A percentile compares a stretch with the other conserved stretches of the same genome.
Conservation (phyloP, 345 rosid genomes). For the Melaleuca quinquenervia region DNA sequence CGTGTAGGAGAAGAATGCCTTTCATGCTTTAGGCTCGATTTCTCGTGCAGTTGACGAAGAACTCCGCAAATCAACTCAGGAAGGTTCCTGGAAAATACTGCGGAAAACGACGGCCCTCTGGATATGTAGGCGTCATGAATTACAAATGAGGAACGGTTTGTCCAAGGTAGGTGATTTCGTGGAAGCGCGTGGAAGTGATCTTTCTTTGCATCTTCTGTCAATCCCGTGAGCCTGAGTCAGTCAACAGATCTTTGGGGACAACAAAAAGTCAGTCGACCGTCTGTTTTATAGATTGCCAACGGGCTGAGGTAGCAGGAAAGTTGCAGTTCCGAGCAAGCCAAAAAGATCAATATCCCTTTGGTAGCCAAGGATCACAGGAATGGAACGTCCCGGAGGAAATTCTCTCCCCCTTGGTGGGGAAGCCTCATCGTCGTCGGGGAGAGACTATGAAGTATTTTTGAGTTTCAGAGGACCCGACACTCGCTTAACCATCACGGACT, state of each 20-base stretch:
- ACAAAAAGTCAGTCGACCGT: background rate
- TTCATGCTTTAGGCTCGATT: background rate
- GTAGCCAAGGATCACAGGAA: background rate
- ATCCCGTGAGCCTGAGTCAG: background rate
- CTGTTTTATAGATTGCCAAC: background rate
- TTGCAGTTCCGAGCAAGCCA: background rate
- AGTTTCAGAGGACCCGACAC: background rate
- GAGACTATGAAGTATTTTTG: background rate
- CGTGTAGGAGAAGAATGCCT: no score
- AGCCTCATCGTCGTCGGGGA: background rate
- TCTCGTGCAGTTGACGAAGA: background rate
- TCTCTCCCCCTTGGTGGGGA: accelerated
- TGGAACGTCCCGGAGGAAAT: background rate
- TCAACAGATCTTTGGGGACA: background rate
- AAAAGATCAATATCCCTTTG: accelerated
- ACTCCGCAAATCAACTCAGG: background rate
- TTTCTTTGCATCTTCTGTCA: background rate
- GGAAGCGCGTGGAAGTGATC: background rate
- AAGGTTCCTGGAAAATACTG: background rate
- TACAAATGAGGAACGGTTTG: background rate
- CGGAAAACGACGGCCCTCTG: no score
- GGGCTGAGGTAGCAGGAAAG: background rate
- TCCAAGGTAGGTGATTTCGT: background rate
- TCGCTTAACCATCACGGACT: background rate
- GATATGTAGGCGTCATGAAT: background rate